Conservation (phyloP, 805 yeast species). For the Hanseniaspora lindneri region DNA sequence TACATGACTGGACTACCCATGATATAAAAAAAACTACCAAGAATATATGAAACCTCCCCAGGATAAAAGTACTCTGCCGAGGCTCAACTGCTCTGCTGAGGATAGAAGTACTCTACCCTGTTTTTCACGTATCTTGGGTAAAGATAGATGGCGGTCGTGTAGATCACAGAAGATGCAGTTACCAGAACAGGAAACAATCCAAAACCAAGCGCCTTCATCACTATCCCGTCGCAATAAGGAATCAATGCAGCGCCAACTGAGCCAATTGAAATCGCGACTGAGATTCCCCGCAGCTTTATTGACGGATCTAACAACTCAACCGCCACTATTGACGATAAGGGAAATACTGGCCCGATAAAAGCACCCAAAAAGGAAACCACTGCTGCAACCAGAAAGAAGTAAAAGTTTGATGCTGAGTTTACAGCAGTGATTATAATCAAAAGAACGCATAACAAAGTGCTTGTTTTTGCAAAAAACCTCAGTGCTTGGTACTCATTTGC, state of each 20-base stretch:
- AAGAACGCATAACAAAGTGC: constrained; percentile 29
- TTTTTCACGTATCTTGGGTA: constrained; percentile 4
- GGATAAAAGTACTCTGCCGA: too few relatives aligned
- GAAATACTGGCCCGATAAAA: constrained; percentile 59
- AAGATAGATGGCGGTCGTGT: neutral
- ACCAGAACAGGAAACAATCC: constrained; percentile 1
- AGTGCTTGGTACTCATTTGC: constrained; percentile 34
- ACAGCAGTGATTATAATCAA: constrained; percentile 23
- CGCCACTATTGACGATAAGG: constrained; percentile 57
- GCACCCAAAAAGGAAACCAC: constrained; percentile 41
- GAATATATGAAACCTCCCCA: too few relatives aligned
- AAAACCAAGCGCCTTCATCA: constrained; percentile 4
- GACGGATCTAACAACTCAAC: constrained; percentile 49
- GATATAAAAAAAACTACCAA: too few relatives aligned
- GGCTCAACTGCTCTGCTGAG: too few relatives aligned
- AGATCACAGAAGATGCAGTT: neutral
- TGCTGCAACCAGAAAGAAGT: constrained; percentile 21
- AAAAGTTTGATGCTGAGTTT: constrained; percentile 18
- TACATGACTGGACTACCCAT: too few relatives aligned
- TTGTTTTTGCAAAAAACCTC: constrained; percentile 27
- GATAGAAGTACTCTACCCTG: neutral
- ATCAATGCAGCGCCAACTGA: constrained; percentile 13
- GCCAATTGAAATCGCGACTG: constrained; percentile 66
- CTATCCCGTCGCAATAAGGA: constrained; percentile 8
- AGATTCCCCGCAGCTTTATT: constrained; percentile 54